Evolutionary conservation across 2,329 filamentous ascomycete genomes (phyloP).

Genomic region (Aspergillus niger): DNA sequence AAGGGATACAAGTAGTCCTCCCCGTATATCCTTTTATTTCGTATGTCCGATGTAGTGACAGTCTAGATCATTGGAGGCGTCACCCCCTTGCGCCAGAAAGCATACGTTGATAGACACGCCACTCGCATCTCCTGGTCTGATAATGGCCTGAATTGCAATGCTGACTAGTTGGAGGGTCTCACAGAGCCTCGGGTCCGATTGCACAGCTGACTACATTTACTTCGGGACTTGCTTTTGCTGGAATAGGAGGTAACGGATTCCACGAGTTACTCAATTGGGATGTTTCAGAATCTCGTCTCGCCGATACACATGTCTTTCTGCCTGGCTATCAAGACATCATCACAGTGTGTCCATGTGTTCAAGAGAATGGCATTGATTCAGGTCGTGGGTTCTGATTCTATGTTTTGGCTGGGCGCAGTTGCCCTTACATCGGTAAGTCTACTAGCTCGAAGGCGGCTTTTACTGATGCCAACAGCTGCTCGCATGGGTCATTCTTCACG

Average conservation of each 20-base stretch:
- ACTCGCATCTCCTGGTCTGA: too few species aligned
- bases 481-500: not conserved
- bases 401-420: not conserved
- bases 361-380: not conserved
- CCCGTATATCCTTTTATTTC: too few species aligned
- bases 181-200: not conserved
- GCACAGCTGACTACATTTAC: not conserved
- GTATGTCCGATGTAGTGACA: too few species aligned
- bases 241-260: not conserved
- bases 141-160: not conserved
- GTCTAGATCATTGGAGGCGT: too few species aligned
- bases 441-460: not conserved
- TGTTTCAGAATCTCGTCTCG: not conserved
- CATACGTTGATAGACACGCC: too few species aligned
- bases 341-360: too few species aligned
- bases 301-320: not conserved
- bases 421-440: not conserved
- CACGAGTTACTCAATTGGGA: not conserved
- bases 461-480: not conserved
- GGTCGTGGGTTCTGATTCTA: not conserved
- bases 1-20: too few species aligned
- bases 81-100: too few species aligned
- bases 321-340: not conserved
- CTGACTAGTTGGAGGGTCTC: not conserved
- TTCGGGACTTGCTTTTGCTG: not conserved